These are phyloP conservation scores for Diutina rugosa DNA, from an alignment of 1,139 yeast species.

Conservation along the genomic window DNA sequence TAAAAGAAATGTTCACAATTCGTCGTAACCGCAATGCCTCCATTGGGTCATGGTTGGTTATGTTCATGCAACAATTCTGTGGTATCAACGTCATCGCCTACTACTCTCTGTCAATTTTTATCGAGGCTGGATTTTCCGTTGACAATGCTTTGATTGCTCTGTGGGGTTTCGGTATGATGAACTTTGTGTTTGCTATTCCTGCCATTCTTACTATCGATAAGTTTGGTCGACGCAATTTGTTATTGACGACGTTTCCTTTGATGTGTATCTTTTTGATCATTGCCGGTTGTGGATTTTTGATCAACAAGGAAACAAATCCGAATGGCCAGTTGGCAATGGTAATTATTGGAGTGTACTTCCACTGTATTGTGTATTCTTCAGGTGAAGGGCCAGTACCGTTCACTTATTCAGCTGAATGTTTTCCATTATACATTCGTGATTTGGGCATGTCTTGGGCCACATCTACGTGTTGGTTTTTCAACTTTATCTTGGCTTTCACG, in stretches of 20 bases:
- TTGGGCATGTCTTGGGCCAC: constrained; percentile 80
- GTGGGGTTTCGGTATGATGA: constrained; percentile 3
- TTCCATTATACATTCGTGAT: constrained; percentile 79
- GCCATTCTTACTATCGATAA: constrained; percentile 1
- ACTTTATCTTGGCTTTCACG: constrained; percentile 66
- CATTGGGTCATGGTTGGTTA: constrained; percentile 66
- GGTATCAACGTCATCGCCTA: constrained; percentile 37
- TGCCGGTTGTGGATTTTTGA: constrained; percentile 41
- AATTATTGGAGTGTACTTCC: constrained; percentile 61
- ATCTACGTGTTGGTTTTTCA: constrained; percentile 79
- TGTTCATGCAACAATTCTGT: constrained; percentile 89
- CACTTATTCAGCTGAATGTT: constrained; percentile 75
- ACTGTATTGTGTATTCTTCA: constrained; percentile 62
- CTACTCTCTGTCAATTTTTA: neutral
- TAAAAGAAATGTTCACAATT: constrained; percentile 45
- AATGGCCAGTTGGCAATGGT: constrained; percentile 44
- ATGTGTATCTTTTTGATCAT: neutral
- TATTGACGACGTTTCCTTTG: constrained; percentile 1
- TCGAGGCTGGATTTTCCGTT: neutral
- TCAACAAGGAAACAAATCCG: constrained; percentile 14
- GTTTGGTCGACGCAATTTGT: constrained; percentile 1
- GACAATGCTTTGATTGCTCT: neutral
- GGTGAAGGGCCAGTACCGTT: constrained; percentile 91
- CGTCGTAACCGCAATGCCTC: constrained; percentile 80
- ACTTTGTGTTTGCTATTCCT: constrained; percentile 2